Evolutionary conservation across 108 stramenopile species (phyloP), one percentile per base, ranked within the genome.

Genomic region (Cyclostephanos tholiformis): DNA sequence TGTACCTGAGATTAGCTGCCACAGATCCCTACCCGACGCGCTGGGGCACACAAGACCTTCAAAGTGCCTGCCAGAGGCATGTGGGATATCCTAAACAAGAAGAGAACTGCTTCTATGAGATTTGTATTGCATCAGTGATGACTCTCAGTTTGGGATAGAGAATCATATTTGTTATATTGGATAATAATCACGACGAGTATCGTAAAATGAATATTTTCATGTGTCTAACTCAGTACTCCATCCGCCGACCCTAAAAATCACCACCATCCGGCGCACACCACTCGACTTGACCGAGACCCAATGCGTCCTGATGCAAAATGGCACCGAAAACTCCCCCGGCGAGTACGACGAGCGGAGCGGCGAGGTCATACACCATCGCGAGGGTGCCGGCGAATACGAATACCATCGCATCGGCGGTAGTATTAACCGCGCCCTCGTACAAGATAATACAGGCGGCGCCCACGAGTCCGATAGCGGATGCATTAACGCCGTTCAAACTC

Each of bases 381-480:
- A 96, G 69, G 1, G 80, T 78, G 17, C 77, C 76, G 17, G 90
- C 85, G 30, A 94, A 41, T 11, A 66, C 67, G 65, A 96, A 96
- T 4, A 94, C 91, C 76, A 92, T 91, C 44, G 93, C 88, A 82
- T 90, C 88, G 20, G 95, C 91, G 6, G 89, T 84, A 30, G 64
- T 79, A 6, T 17, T 22, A 50, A 96, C 83, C 12, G 95, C 88
- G 6, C 79, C 68, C 49, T 88, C 90, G 76, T 84, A 96, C 32
- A 96, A 69, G 55, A 87, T 88, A 10, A 94, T 85, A 71, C 96
- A 94, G n/a, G 88, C 93, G 20, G 91, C 92, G 55, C 86, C 86
- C 32, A 96, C 84, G 57, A 96, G 74, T 39, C 96, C 96, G 72
- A 96, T 92, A 2, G 93, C 96, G 0, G 93, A 79, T 3, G 93